Evolutionary conservation across 768 basidiomycete species (phyloP).

Genomic region (Tulasnella sp.): DNA sequence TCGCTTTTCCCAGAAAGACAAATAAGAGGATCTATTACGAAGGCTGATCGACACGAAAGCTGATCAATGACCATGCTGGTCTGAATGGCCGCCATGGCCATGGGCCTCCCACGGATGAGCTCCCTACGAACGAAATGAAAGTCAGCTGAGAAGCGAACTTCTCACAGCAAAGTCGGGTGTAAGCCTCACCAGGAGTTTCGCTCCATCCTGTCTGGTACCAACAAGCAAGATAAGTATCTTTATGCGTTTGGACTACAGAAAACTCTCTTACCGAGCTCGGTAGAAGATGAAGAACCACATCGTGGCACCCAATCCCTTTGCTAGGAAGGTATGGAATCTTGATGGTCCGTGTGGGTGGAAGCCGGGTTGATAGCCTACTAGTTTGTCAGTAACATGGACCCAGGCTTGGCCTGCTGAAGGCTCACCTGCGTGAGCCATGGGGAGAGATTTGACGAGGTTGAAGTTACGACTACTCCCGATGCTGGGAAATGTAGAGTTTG

Average conservation of each 20-base stretch:
- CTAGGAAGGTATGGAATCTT: conserved; percentile 67
- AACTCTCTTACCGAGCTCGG: conserved; percentile 63
- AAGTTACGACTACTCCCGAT: conserved; percentile 31
- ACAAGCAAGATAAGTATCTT: conserved; percentile 13
- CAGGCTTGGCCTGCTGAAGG: background rate
- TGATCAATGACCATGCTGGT: background rate
- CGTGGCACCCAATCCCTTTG: conserved; percentile 81
- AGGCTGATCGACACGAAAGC: background rate
- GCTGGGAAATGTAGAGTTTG: conserved; percentile 40
- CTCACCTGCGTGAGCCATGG: conserved; percentile 17
- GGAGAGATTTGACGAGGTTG: conserved; percentile 7
- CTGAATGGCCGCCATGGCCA: conserved; percentile 41
- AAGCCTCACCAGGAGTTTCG: conserved; percentile 60
- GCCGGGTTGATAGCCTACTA: conserved; percentile 49
- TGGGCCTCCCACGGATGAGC: conserved; percentile 64
- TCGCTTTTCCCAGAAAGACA: background rate
- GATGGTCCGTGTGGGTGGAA: conserved; percentile 87
- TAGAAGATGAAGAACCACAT: conserved; percentile 99
- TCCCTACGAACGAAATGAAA: conserved; percentile 35
- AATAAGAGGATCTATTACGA: background rate
- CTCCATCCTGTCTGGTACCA: conserved; percentile 62
- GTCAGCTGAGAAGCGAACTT: background rate
- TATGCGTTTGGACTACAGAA: background rate
- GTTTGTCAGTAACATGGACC: background rate
- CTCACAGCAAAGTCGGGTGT: background rate